These are phyloP conservation scores for Kuraishia hungarica DNA, from an alignment of 805 yeast species.

Conservation along the genomic window DNA sequence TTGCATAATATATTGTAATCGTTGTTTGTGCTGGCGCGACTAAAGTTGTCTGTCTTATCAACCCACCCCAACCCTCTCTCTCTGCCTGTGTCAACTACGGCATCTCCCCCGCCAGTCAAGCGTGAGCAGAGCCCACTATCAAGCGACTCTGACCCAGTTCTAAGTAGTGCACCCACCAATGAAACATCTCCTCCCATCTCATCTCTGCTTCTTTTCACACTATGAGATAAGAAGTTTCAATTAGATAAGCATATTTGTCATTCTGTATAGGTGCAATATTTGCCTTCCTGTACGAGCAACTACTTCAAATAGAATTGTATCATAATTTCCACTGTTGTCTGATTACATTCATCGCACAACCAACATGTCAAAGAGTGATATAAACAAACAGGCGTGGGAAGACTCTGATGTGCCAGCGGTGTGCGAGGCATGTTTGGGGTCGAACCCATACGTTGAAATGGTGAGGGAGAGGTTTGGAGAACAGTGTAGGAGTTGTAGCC, in stretches of 20 bases:
- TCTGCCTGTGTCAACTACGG: too few species aligned
- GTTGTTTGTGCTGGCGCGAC: too few species aligned
- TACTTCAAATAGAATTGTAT: too few species aligned
- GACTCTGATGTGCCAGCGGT: conserved; percentile 46
- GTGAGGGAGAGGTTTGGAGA: conserved; percentile 61
- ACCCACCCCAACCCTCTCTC: too few species aligned
- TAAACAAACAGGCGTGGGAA: conserved; percentile 1
- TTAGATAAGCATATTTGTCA: background rate
- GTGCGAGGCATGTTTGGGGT: conserved; percentile 69
- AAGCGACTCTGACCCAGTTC: background rate
- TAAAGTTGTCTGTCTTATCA: too few species aligned
- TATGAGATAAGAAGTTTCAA: background rate
- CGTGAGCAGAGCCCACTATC: too few species aligned
- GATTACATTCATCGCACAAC: too few species aligned
- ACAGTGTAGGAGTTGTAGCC: conserved; percentile 79
- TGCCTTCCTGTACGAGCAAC: too few species aligned
- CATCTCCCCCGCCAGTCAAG: too few species aligned
- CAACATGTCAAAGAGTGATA: background rate
- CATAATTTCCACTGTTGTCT: too few species aligned
- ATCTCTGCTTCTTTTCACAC: background rate
- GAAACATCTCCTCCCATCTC: background rate
- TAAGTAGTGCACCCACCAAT: background rate
- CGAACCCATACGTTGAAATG: conserved; percentile 59
- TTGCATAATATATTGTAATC: too few species aligned
- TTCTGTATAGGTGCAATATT: too few species aligned